Evolutionary conservation across 2,329 filamentous ascomycete genomes (phyloP), one percentile per base, ranked within the genome.

Genomic region (Fusarium chaquense): DNA sequence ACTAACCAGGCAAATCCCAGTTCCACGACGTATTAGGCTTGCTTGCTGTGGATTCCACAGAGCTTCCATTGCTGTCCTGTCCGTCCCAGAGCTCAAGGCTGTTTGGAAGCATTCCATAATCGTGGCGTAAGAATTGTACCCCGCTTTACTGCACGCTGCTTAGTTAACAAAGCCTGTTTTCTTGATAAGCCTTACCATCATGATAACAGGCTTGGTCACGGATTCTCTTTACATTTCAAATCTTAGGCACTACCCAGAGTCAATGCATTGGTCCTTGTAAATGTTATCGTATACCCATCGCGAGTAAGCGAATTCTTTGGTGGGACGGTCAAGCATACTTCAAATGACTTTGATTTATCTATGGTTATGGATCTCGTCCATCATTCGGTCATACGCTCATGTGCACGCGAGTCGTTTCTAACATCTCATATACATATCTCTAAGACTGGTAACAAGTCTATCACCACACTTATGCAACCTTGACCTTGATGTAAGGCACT

Each of bases 401-500:
- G 50, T 43, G 36, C 67, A 62, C 61, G 46, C 50, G 26, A 53
- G 55, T 67, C 44, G 33, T 64, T 51, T 61, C 63, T 58, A 60
- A 58, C 54, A 63, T 16, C 54, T 55, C 56, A 61, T 64, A 44
- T 54, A 63, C 62, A 60, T 67, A 28, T 58, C 30, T 43, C 57
- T 50, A 68, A 35, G 46, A 43, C 28, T 68, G 46, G 33, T 38
- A 49, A 32, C 15, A 46, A 12, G 4, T 13, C 32, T 13, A 24
- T 41, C 10, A 16, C 20, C 32, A 26, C 56, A 32, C 73, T 61
- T 65, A 80, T 53, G 74, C 74, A 57, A 94, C 83, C 83, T 91
- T 95, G 71, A 97, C 89, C 89, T 95, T 97, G 76, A 98, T 93
- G 79, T 97, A 98, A 6, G 96, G 96, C 72, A 98, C 92, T 82